Percentiles rank a stretch among this genome's conserved stretches.
These are phyloP conservation scores for Pyracantha coccinea DNA, from an alignment of 331 rosid species.

Conservation along the genomic window DNA sequence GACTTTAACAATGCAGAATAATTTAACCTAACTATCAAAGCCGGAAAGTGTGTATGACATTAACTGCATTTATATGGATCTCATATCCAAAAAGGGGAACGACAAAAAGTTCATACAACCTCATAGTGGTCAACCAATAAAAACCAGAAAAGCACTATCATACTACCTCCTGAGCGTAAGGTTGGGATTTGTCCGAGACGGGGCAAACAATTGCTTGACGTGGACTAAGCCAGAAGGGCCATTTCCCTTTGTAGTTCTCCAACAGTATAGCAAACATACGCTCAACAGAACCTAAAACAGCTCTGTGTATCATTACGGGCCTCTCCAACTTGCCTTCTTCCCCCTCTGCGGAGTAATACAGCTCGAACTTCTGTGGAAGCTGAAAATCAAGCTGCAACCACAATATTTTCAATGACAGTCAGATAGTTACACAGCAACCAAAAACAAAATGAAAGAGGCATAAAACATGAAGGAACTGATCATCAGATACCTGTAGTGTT, in stretches of 20 bases:
- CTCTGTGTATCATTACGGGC: constrained; percentile 98
- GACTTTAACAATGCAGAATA: neutral
- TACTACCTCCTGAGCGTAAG: constrained; percentile 62
- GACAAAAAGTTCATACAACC: neutral
- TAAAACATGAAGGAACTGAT: neutral
- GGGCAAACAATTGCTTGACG: constrained; percentile 98
- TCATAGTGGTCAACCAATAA: neutral
- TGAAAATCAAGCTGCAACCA: constrained; percentile 94
- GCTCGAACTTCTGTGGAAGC: constrained; percentile 87
- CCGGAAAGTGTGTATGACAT: neutral
- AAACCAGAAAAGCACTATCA: neutral
- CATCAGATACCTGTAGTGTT: constrained; percentile 66
- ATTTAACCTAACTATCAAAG: neutral
- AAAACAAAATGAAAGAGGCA: neutral
- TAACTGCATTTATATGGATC: neutral
- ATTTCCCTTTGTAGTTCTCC: constrained; percentile 96
- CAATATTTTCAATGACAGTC: constrained; percentile 15
- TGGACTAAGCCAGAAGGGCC: constrained; percentile 99
- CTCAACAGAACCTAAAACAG: constrained; percentile 93
- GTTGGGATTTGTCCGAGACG: constrained; percentile 84
- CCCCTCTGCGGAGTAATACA: constrained; percentile 94
- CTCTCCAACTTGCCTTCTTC: constrained; percentile 92
- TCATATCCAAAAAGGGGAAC: neutral
- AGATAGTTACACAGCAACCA: neutral
- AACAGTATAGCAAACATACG: constrained; percentile 93